phyloP scores from a whole-genome alignment of 306 rosid genomes.

The Cercis canadensis region DNA sequence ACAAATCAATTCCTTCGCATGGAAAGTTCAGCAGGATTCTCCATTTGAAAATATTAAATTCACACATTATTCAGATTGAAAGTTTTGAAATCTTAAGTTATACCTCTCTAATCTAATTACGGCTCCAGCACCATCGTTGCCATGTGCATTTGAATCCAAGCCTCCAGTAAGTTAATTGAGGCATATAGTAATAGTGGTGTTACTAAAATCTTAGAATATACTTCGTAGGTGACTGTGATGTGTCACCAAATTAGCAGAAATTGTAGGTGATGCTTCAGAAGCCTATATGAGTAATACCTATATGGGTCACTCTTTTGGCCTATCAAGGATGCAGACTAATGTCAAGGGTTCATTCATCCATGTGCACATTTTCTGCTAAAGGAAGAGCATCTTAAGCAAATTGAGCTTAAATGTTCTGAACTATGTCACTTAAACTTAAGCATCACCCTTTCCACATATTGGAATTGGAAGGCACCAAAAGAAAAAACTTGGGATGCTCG shows the following conservation, averaged over 20 bases:
- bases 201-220: background rate
- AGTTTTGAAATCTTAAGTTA: too few species aligned
- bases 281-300: too few species aligned
- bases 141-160: constrained; percentile 57
- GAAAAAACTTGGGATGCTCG: constrained; percentile 25
- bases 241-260: constrained; percentile 29
- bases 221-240: constrained; percentile 17
- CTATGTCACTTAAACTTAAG: constrained; percentile 4
- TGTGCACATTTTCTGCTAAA: constrained; percentile 36
- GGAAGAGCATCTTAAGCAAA: constrained; percentile 43
- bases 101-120: too few species aligned
- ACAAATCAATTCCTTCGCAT: too few species aligned
- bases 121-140: too few species aligned
- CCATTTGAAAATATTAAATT: too few species aligned
- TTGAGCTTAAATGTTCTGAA: constrained; percentile 13
- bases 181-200: too few species aligned
- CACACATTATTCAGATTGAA: too few species aligned
- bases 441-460: constrained; percentile 1
- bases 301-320: constrained; percentile 43
- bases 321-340: constrained; percentile 27
- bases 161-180: constrained; percentile 25
- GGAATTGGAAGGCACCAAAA: background rate
- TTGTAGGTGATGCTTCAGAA: too few species aligned
- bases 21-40: too few species aligned
- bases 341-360: constrained; percentile 41